Conservation (phyloP, 345 rosid genomes). For the Pistacia atlantica region DNA sequence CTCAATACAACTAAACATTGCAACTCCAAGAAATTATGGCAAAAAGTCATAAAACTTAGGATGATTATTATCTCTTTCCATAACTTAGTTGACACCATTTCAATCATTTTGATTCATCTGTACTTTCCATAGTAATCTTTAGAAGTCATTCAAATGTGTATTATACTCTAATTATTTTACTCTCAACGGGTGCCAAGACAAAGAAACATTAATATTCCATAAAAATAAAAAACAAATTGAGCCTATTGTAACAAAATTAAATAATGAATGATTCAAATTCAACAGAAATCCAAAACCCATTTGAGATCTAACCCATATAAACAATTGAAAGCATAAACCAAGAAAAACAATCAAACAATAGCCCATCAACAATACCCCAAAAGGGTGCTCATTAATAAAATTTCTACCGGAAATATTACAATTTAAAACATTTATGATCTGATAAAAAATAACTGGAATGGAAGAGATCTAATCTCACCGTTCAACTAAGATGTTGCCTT, state of each 20-base stretch:
- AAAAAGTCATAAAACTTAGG: background rate
- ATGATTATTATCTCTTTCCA: background rate
- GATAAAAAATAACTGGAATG: background rate
- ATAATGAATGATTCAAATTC: slow-evolving; percentile 1
- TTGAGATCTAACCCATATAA: slow-evolving; percentile 20
- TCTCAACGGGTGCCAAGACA: too few relatives aligned
- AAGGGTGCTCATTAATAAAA: background rate
- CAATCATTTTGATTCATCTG: background rate
- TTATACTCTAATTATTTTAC: too few relatives aligned
- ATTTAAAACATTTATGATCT: background rate
- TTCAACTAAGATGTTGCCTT: slow-evolving; percentile 72
- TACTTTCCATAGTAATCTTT: background rate
- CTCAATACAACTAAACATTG: background rate
- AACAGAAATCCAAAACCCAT: background rate
- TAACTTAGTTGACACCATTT: background rate
- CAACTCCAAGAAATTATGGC: background rate
- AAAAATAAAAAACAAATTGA: background rate
- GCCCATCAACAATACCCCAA: background rate
- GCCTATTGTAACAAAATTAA: background rate
- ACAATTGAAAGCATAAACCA: background rate
- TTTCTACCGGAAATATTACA: background rate
- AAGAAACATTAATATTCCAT: too few relatives aligned
- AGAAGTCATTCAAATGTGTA: background rate
- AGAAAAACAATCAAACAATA: background rate
- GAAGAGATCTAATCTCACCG: slow-evolving; percentile 41